Percentiles rank a stretch among this genome's conserved stretches.
These are phyloP conservation scores for Thermochaetoides dissita DNA, from an alignment of 2,329 filamentous ascomycete genomes.

Conservation along the genomic window DNA sequence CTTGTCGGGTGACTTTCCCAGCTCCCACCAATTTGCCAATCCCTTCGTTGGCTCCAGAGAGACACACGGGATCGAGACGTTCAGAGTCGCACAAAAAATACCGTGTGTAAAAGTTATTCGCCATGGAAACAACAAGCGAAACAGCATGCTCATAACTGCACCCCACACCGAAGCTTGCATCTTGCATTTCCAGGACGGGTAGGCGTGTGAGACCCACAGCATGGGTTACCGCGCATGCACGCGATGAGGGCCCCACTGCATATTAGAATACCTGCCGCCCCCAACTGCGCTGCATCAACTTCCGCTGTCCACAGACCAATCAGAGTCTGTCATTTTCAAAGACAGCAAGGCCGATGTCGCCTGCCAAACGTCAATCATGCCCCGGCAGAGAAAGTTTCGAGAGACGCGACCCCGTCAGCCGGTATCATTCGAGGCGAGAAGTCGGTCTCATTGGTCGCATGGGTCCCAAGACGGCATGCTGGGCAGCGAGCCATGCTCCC, in stretches of 20 bases:
- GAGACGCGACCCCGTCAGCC: constrained; percentile 6
- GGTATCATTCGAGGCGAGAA: constrained; percentile 8
- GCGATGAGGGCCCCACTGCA: constrained; percentile 12
- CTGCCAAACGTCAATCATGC: constrained; percentile 3
- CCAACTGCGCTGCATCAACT: constrained; percentile 11
- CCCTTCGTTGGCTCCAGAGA: too few relatives aligned
- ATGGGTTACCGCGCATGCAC: constrained; percentile 12
- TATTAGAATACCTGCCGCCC: constrained; percentile 12
- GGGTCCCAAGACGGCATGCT: too few relatives aligned
- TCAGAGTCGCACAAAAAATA: constrained; percentile 1
- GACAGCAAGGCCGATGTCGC: constrained; percentile 17
- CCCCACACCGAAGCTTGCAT: constrained; percentile 16
- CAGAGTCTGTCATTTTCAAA: constrained; percentile 16
- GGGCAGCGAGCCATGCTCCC: too few relatives aligned
- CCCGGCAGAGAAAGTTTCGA: constrained; percentile 3
- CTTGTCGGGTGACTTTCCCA: too few relatives aligned
- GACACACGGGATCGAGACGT: too few relatives aligned
- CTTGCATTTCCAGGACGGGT: constrained; percentile 9
- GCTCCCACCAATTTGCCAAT: too few relatives aligned
- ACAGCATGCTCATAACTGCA: constrained; percentile 9
- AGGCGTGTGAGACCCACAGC: constrained; percentile 15
- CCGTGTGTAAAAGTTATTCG: constrained; percentile 12
- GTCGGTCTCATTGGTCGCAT: neutral
- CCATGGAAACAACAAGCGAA: constrained; percentile 3
- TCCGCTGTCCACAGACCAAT: constrained; percentile 13